Base-by-base conservation (phyloP, 768 basidiomycete genomes). In the Lactifluus volemus region DNA sequence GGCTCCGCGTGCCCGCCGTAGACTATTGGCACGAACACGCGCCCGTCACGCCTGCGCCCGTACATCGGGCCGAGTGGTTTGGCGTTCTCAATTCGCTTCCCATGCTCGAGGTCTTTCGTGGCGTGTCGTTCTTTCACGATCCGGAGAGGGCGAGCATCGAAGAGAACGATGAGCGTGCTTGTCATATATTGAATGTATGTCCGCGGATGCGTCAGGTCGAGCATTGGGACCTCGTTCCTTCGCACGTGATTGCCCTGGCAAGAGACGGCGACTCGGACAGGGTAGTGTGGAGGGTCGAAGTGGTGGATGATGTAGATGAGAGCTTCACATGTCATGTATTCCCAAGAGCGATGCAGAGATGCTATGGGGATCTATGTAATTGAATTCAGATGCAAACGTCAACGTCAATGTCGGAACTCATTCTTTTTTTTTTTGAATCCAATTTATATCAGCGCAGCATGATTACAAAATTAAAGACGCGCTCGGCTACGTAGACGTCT, bases 21-120 rank as follows among this genome's bases (percentile, higher is more conserved):
- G 57, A 58, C 29, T 58, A 58, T 4, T 49, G 48, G 57, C 57
- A 45, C n/a, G 57, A 58, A 19, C 55, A 48, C 17, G 12, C 34
- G 2, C 19, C 45, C 8, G 36, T 56, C 9, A 56, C 36, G 45
- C 55, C 55, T 1, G 47, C 15, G 19, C 45, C 47, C 9, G 34
- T 56, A n/a, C 47, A 56, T 2, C 17, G 36, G 34, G 50, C 12
- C 7, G 55, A 56, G 25, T 56, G 47, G 47, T 32, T 56, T 7
- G 9, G 29, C 32, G 34, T 49, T 8, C 47, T 49, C 15, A 14
- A 12, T 11, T 19, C 55, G 36, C 36, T 56, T 8, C 36, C 55
- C 1, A 21, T 48, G 21, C 47, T 56, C 3, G 55, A 56, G 21
- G 45, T 56, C 21, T 56, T 56, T 7, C 45, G 55, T 8, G 47